Conservation (phyloP, 179 eudicot species). For the Vitellaria paradoxa region DNA sequence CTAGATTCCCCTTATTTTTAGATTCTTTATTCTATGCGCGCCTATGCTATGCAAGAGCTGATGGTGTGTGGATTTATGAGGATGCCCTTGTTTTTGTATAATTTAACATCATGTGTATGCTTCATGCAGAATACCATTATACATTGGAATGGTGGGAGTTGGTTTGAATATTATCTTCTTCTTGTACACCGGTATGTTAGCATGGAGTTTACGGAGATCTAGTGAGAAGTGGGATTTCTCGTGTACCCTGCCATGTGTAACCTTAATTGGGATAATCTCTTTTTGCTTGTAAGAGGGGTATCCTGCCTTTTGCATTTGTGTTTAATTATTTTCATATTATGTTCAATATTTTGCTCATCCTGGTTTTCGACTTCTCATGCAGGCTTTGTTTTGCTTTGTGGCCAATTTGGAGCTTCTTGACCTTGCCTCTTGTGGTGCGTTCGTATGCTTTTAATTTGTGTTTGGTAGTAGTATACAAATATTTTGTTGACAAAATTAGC, state of each 20-base stretch:
- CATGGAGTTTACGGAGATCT: slow-evolving; percentile 56
- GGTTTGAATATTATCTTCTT: slow-evolving; percentile 52
- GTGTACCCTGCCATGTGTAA: slow-evolving; percentile 63
- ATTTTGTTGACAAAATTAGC: neutral
- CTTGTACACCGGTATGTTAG: slow-evolving; percentile 58
- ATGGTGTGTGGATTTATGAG: neutral
- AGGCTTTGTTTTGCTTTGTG: slow-evolving; percentile 86
- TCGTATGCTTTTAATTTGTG: neutral
- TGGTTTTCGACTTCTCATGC: slow-evolving; percentile 19
- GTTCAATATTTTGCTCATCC: neutral
- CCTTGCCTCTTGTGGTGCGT: slow-evolving; percentile 83
- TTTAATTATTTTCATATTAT: neutral
- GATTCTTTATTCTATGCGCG: neutral
- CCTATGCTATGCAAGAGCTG: neutral
- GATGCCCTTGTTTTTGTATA: neutral
- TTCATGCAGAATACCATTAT: slow-evolving; percentile 73
- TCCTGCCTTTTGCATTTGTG: slow-evolving; percentile 1
- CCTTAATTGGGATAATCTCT: slow-evolving; percentile 67
- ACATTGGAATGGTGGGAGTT: slow-evolving; percentile 70
- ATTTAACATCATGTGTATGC: neutral
- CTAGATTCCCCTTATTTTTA: neutral
- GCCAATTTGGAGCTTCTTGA: slow-evolving; percentile 94
- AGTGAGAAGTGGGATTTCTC: slow-evolving; percentile 72
- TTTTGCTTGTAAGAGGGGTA: slow-evolving; percentile 71
- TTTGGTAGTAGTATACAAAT: neutral